Base-by-base conservation (phyloP, 495 filamentous ascomycete species). In the Usnea hakonensis region DNA sequence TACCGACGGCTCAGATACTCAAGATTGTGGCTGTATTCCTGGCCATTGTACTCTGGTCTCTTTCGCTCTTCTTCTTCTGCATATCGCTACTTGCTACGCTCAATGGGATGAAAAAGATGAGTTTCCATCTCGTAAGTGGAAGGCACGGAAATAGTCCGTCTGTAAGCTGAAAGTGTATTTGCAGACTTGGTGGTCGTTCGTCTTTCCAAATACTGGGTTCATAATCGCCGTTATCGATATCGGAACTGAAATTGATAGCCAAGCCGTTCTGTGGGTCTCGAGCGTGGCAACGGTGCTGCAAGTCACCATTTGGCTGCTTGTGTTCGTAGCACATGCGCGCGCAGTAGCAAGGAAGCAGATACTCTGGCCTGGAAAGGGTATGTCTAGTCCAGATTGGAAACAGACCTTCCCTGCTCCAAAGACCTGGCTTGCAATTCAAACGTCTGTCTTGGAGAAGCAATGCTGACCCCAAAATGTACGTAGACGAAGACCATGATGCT, bases 1-100 rank as follows among this genome's bases (percentile, higher is more conserved):
- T 30, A 61, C 57, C 64, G 14, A 69, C 69, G 7, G 73, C 69
- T 1, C 70, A 77, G 11, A 72, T 79, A 26, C 60, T 86, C 16
- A 71, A 77, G 44, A 65, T 86, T 3, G 44, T 82, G 13, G 81
- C 83, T 0, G 67, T 85, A 23, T 71, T 75, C 0, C 61, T 75
- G 1, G 85, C 77, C 3, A 79, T 87, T 5, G 88, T 88, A 61
- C 75, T 91, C 3, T 91, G 87, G 87, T 79, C 81, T 0, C 72
- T 90, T 16, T 83, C 80, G 43, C 77, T 90, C 38, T 90, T 87
- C 87, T 90, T 90, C 76, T 90, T 90, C 69, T 76, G 74, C 38
- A 76, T 86, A 6, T 83, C 85, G 0, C 64, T 78, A 11, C 71
- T 85, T 26, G 81, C 80, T 1, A 79, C 82, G 11, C 65, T 87